Percentiles rank a stretch among this genome's conserved stretches.
These are phyloP conservation scores for Lichtheimia hyalospora DNA, from an alignment of 371 early-diverging fungal genomes.

Conservation along the genomic window DNA sequence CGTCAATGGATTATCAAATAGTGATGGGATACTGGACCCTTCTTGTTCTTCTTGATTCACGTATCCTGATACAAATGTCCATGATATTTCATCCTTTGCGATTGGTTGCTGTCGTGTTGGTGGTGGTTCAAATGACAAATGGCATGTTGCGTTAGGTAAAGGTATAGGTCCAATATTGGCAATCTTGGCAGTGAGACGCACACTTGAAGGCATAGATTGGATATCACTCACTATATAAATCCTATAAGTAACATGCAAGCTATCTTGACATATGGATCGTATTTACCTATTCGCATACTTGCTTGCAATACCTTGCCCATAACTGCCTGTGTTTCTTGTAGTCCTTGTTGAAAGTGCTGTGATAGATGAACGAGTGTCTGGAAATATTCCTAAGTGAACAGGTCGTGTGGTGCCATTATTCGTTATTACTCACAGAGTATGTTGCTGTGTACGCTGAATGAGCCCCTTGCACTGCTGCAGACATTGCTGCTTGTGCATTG, in stretches of 20 bases:
- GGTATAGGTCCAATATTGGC: conserved; percentile 15
- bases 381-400: too few species aligned
- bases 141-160: conserved; percentile 3
- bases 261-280: too few species aligned
- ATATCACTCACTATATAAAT: conserved; percentile 5
- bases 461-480: background rate
- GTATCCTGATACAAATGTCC: background rate
- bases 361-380: too few species aligned
- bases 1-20: background rate
- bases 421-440: background rate
- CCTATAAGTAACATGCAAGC: too few species aligned
- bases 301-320: too few species aligned
- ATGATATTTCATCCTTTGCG: background rate
- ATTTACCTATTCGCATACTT: too few species aligned
- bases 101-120: background rate
- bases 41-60: conserved; percentile 1
- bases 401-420: too few species aligned
- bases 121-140: conserved; percentile 10
- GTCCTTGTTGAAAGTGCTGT: too few species aligned
- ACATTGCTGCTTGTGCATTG: too few species aligned
- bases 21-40: background rate
- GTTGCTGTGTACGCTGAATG: background rate
- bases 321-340: too few species aligned
- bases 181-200: conserved; percentile 11
- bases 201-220: conserved; percentile 9